Conservation (phyloP, 768 basidiomycete genomes). For the Phlegmacium glaucopus region DNA sequence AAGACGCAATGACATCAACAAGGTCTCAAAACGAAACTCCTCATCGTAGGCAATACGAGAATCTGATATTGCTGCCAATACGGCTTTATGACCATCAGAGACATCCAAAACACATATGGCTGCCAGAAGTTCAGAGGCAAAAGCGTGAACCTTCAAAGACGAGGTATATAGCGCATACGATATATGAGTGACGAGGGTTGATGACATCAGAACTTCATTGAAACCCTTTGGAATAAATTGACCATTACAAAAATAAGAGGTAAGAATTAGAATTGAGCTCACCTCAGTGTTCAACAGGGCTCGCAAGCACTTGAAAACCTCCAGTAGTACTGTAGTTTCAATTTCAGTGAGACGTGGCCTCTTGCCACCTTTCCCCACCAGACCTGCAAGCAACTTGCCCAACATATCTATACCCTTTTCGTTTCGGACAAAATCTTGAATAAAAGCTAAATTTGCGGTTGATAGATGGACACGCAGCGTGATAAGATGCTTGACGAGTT, state of each 20-base stretch:
- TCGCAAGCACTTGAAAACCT: slow-evolving; percentile 76
- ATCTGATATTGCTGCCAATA: slow-evolving; percentile 79
- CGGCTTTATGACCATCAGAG: slow-evolving; percentile 66
- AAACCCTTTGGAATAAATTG: slow-evolving; percentile 44
- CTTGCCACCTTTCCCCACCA: slow-evolving; percentile 70
- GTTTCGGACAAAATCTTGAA: slow-evolving; percentile 67
- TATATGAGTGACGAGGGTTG: slow-evolving; percentile 68
- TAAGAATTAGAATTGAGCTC: slow-evolving; percentile 20
- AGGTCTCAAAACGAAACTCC: slow-evolving; percentile 73
- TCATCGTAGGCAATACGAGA: slow-evolving; percentile 71
- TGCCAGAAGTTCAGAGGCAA: slow-evolving; percentile 76
- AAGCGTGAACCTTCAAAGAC: slow-evolving; percentile 64
- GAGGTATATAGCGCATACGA: slow-evolving; percentile 65
- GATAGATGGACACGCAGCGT: slow-evolving; percentile 83
- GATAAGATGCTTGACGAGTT: slow-evolving; percentile 74
- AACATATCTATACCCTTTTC: slow-evolving; percentile 68
- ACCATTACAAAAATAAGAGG: slow-evolving; percentile 8
- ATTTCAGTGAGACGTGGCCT: slow-evolving; percentile 56
- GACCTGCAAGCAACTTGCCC: slow-evolving; percentile 48
- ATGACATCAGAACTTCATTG: slow-evolving; percentile 56
- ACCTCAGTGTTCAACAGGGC: slow-evolving; percentile 86
- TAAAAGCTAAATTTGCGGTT: slow-evolving; percentile 75
- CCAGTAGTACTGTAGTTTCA: slow-evolving; percentile 65
- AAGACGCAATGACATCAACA: slow-evolving; percentile 61
- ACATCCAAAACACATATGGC: slow-evolving; percentile 77